Base-by-base conservation (phyloP, 129 eudicot species). In the Rutidosis leptorrhynchoides region DNA sequence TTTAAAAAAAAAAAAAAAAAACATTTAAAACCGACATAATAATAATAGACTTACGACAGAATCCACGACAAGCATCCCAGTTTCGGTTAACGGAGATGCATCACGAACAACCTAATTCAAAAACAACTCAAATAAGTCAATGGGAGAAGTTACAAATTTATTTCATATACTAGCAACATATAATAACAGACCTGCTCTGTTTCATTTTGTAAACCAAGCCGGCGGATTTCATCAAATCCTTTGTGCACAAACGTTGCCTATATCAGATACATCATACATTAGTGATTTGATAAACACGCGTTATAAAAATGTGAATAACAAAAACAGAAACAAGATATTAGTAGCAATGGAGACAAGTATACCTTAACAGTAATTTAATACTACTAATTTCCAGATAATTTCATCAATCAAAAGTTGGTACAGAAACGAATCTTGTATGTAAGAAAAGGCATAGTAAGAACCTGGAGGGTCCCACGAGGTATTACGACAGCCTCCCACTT, bases 391-490 rank as follows among this genome's bases (percentile, higher is more conserved):
- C n/a, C n/a, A n/a, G n/a, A n/a, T n/a, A n/a, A n/a, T n/a, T n/a
- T n/a, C n/a, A n/a, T n/a, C n/a, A n/a, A n/a, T n/a, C n/a, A n/a
- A n/a, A n/a, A n/a, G n/a, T n/a, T n/a, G n/a, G n/a, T n/a, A n/a
- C n/a, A n/a, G n/a, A n/a, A n/a, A n/a, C n/a, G n/a, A n/a, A n/a
- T n/a, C n/a, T n/a, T n/a, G n/a, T n/a, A n/a, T n/a, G n/a, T n/a
- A n/a, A n/a, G n/a, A n/a, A n/a, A n/a, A n/a, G n/a, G n/a, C n/a
- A n/a, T n/a, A n/a, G n/a, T n/a, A n/a, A n/a, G n/a, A n/a, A 91
- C 97, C 97, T 93, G 98, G 67, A 93, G 87, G 33, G 98, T 93
- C 73, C 98, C 98, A 76, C 98, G 98, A 64, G 96, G 95, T 53
- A 93, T 93, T 58, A 80, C 69, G 77, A 86, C 84, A 28, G 84